Base-by-base conservation (phyloP, 306 rosid genomes). In the Adenanthera pavonina region DNA sequence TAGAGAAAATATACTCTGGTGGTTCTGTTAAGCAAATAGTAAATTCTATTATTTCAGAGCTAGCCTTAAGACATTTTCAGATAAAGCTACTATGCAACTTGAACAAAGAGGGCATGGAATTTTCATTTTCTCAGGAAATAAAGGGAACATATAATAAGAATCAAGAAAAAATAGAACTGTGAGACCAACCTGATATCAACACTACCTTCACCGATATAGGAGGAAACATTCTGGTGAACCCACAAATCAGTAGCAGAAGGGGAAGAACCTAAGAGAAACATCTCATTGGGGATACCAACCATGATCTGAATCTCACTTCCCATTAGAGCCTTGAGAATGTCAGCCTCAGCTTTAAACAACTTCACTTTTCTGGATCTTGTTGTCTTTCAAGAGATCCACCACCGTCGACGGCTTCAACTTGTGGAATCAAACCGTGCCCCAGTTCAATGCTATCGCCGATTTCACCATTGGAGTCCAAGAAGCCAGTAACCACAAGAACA, bases 231-330 rank as follows among this genome's bases (percentile, higher is more conserved):
- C 84, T 82, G 91, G 12, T 89, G 87, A 78, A 93, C 92, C 98
- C 97, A 95, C 19, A 75, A 69, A 87, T 95, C 98, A 61, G 98
- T 71, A 74, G 94, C 89, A 4, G 77, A 44, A 70, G 94, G 19
- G 34, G 97, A 89, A 3, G 97, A 89, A 75, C 97, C 80, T 48
- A 96, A 82, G 13, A 6, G 93, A 65, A 96, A 74, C 97, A 96
- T 93, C 41, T 92, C 98, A 81, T 96, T 96, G 15, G 99, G 97
- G 57, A 96, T 87, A 33, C 98, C 99, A 79, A 96, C 85, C 97
- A 93, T 91, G 14, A 93, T 90, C 82, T 96, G 93, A 85, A 96
- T 89, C 82, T 89, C 92, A 84, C 83, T 88, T 7, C 99, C 98
- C 88, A 65, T 86, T 2, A 93, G 89, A 16, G 94, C 90, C 77